Evolutionary conservation across 306 rosid genomes (phyloP).

Genomic region (Glycine soja): DNA sequence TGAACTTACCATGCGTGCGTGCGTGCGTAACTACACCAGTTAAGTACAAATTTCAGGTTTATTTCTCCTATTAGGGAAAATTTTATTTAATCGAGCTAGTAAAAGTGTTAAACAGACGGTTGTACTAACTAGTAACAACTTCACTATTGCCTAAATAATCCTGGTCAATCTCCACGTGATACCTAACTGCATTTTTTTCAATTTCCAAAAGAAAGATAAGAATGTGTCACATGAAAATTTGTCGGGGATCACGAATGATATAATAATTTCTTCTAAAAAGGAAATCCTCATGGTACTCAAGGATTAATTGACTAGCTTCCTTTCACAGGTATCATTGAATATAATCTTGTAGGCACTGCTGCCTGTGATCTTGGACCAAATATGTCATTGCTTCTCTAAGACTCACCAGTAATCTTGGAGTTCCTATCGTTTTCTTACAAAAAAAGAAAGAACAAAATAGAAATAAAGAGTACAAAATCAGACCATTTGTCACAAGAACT

Average conservation of each 20-base stretch:
- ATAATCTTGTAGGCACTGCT: neutral
- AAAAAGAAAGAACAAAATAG: neutral
- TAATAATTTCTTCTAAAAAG: neutral
- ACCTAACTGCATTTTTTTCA: neutral
- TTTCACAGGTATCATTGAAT: neutral
- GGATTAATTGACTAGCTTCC: slow-evolving; percentile 17
- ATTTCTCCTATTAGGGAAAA: neutral
- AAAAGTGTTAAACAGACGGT: too few species aligned
- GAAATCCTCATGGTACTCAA: neutral
- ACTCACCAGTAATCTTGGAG: slow-evolving; percentile 27
- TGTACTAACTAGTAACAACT: neutral
- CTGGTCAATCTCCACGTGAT: too few species aligned
- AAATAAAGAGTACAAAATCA: neutral
- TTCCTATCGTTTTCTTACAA: slow-evolving; percentile 30
- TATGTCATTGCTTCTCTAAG: slow-evolving; percentile 24
- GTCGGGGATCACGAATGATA: too few species aligned
- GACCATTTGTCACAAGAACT: neutral
- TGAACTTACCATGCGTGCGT: too few species aligned
- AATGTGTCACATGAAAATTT: neutral
- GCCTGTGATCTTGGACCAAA: slow-evolving; percentile 22
- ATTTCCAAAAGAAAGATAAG: neutral
- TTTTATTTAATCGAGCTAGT: neutral
- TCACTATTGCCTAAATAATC: neutral
- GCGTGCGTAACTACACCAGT: too few species aligned
- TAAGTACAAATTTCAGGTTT: neutral